phyloP scores from a whole-genome alignment of 257 asterid species.

The Solanum etuberosum region DNA sequence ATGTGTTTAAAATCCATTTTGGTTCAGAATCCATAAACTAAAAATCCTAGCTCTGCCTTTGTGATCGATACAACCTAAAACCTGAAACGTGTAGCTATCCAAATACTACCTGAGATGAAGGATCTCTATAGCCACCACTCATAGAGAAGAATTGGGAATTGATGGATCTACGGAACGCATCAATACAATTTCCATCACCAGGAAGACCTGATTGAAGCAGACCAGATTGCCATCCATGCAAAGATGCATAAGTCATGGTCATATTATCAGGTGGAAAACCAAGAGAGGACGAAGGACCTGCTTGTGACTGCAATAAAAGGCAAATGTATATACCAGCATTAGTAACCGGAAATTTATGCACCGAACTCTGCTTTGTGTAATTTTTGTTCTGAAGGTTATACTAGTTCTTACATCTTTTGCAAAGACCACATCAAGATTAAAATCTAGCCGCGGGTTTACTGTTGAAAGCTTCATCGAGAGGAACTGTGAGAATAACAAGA shows the following conservation, averaged over 20 bases:
- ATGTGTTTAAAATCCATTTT: neutral
- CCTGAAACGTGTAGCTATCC: neutral
- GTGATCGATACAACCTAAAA: neutral
- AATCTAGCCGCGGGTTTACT: slow-evolving; percentile 67
- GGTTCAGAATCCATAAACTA: neutral
- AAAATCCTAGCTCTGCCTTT: neutral
- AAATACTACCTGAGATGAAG: neutral
- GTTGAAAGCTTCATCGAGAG: slow-evolving; percentile 98
- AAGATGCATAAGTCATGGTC: slow-evolving; percentile 31
- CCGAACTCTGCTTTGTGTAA: neutral
- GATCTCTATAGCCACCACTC: slow-evolving; percentile 16
- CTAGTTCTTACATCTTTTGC: slow-evolving; percentile 66
- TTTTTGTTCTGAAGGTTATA: neutral
- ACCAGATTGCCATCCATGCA: slow-evolving; percentile 47
- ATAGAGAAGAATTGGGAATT: slow-evolving; percentile 26
- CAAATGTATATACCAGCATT: neutral
- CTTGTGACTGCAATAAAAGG: slow-evolving; percentile 20
- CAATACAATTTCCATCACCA: slow-evolving; percentile 29
- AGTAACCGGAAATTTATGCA: neutral
- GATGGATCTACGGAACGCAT: slow-evolving; percentile 37
- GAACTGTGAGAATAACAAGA: slow-evolving; percentile 35
- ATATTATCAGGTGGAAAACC: slow-evolving; percentile 40
- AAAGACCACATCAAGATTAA: slow-evolving; percentile 56
- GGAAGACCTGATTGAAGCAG: slow-evolving; percentile 39
- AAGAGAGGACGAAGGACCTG: slow-evolving; percentile 46